A percentile compares a stretch with the other conserved stretches of the same genome.
Evolutionary conservation across 164 flowering plant genomes (phyloP).

Genomic region (Nymphaea colorata): DNA sequence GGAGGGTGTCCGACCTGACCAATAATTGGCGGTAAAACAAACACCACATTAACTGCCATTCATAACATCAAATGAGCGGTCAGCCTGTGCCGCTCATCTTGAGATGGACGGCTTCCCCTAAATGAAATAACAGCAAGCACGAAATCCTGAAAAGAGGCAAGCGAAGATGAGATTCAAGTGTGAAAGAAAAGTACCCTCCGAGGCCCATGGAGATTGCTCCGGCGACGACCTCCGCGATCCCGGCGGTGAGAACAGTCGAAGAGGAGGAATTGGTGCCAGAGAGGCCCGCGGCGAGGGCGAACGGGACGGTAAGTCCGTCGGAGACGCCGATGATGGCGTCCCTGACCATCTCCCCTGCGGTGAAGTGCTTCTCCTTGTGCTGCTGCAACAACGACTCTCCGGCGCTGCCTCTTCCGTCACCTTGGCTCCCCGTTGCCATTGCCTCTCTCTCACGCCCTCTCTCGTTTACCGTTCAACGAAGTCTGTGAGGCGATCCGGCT

Average conservation of each 20-base stretch:
- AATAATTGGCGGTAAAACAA: too few species aligned
- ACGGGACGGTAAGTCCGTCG: slow-evolving; percentile 94
- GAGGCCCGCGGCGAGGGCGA: slow-evolving; percentile 89
- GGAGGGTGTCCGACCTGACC: too few species aligned
- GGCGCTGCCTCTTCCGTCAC: not conserved
- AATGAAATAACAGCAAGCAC: not conserved
- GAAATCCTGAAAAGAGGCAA: not conserved
- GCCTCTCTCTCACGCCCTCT: not conserved
- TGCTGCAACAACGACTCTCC: slow-evolving; percentile 19
- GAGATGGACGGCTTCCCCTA: not conserved
- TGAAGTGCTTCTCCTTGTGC: slow-evolving; percentile 75
- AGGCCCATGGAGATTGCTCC: slow-evolving; percentile 98
- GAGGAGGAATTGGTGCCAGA: slow-evolving; percentile 80
- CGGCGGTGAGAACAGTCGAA: slow-evolving; percentile 78
- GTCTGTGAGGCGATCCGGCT: too few species aligned
- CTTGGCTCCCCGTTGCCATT: not conserved
- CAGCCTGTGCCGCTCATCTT: not conserved
- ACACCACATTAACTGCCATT: too few species aligned
- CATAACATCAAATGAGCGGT: not conserved
- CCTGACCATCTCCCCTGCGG: slow-evolving; percentile 72
- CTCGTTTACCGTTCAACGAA: not conserved
- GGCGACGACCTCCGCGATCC: slow-evolving; percentile 91
- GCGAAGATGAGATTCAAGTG: not conserved
- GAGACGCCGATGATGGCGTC: slow-evolving; percentile 91
- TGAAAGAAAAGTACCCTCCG: slow-evolving; percentile 45